Conservation (phyloP, 2,329 filamentous ascomycete genomes). For the Sclerotinia sclerotiorum region DNA sequence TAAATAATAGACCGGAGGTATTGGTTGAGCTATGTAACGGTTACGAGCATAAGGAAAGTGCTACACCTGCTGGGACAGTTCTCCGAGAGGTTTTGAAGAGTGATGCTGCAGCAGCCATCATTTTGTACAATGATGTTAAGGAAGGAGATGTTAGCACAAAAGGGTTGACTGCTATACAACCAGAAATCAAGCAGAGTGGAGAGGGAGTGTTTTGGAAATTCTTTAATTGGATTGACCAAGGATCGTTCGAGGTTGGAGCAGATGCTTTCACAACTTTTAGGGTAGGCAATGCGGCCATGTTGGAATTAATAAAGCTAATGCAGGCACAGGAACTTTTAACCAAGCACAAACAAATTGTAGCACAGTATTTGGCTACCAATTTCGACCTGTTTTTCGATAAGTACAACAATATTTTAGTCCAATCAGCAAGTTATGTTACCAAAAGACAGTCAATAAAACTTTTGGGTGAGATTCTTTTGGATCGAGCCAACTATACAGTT, state of each 20-base stretch:
- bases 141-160: slow-evolving; percentile 66
- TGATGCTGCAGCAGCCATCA: slow-evolving; percentile 84
- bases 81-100: slow-evolving; percentile 86
- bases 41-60: slow-evolving; percentile 87
- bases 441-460: slow-evolving; percentile 98
- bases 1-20: slow-evolving; percentile 81
- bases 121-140: slow-evolving; percentile 86
- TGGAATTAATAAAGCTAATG: slow-evolving; percentile 25
- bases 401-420: slow-evolving; percentile 84
- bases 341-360: slow-evolving; percentile 87
- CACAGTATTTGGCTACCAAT: slow-evolving; percentile 83
- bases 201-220: slow-evolving; percentile 94
- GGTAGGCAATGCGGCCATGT: slow-evolving; percentile 50
- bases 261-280: slow-evolving; percentile 98
- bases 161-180: slow-evolving; percentile 74
- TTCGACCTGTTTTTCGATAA: slow-evolving; percentile 90
- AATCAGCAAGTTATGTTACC: slow-evolving; percentile 94
- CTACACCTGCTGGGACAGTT: slow-evolving; percentile 86
- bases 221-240: slow-evolving; percentile 95
- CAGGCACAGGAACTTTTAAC: slow-evolving; percentile 79
- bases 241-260: slow-evolving; percentile 92
- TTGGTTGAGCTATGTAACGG: slow-evolving; percentile 85
- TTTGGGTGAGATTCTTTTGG: slow-evolving; percentile 88
- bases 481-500: slow-evolving; percentile 94
- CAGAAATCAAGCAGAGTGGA: slow-evolving; percentile 72